Conservation (phyloP, 2,329 filamentous ascomycete species). For the Ophiocordyceps camponoti-floridani region DNA sequence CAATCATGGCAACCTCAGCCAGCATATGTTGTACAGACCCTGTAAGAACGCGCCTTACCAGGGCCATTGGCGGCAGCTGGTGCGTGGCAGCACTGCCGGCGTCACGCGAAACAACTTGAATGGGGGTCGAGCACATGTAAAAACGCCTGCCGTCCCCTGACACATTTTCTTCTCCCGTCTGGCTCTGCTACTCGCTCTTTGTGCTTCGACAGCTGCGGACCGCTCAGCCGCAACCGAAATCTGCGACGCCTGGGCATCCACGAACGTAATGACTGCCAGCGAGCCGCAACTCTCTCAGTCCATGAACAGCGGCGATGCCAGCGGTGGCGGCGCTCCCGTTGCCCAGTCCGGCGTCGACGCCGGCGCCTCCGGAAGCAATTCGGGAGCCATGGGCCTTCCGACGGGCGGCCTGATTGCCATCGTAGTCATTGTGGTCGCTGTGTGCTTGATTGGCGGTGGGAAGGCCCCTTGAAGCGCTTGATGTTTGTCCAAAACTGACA, state of each 20-base stretch:
- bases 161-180: not conserved
- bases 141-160: not conserved
- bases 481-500: constrained; percentile 3
- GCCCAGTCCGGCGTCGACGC: constrained; percentile 29
- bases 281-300: constrained; percentile 26
- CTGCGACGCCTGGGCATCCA: constrained; percentile 5
- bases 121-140: not conserved
- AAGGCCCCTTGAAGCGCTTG: constrained; percentile 1
- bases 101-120: constrained; percentile 2
- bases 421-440: constrained; percentile 49
- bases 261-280: constrained; percentile 19
- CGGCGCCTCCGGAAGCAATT: constrained; percentile 47
- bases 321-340: constrained; percentile 16
- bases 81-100: constrained; percentile 4
- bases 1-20: constrained; percentile 9
- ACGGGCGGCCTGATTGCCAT: constrained; percentile 57
- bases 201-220: not conserved
- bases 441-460: constrained; percentile 54
- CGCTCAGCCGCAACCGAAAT: not conserved
- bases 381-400: constrained; percentile 41
- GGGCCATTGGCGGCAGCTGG: not conserved
- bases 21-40: not conserved
- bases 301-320: constrained; percentile 10
- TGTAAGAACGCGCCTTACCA: not conserved
- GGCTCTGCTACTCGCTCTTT: not conserved